Evolutionary conservation across 306 rosid species (phyloP), one percentile per base, ranked within the genome.

Genomic region (Quercus cerris): DNA sequence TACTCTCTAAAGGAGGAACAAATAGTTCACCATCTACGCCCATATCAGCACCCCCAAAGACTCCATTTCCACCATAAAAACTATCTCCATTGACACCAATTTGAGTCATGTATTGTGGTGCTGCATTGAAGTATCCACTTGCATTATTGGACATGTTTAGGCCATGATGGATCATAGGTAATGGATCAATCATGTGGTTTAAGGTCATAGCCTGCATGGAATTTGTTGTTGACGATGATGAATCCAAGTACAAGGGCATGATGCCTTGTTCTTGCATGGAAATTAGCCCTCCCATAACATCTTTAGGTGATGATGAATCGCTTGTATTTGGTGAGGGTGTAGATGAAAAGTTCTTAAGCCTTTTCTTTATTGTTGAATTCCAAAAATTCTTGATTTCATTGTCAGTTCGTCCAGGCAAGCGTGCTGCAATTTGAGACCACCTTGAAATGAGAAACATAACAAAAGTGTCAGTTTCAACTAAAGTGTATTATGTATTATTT

Each of bases 351-450:
- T 81, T 88, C 91, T 93, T 93, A 19, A 93, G 85, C 76, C 94
- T 88, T 83, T 95, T 95, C 91, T 95, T 95, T 73, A 95, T 89
- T 5, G 99, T 91, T 14, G 99, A 95, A 28, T 95, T 95, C 99
- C 99, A 95, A 77, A 95, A 95, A 56, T 95, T 95, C 82, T 95
- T 95, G 57, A 95, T 93, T 76, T 95, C 99, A 8, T 95, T 95
- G 84, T 95, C 99, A 0, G 99, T 95, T 83, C 99, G 23, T 4
- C 98, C 99, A 0, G 99, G 98, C 56, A 95, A 84, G 3, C 97
- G 90, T 2, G 99, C 94, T 13, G 99, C 98, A 77, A 95, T 95
- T 81, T 95, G 99, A 22, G 99, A 95, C 99, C 99, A 95, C 89
- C 99, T 95, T 76, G 6, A 33, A 73, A 77, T 44, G 33, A 62